Evolutionary conservation across 192 early-diverging fungal genomes (phyloP).

Genomic region (Backusella morwellensis): DNA sequence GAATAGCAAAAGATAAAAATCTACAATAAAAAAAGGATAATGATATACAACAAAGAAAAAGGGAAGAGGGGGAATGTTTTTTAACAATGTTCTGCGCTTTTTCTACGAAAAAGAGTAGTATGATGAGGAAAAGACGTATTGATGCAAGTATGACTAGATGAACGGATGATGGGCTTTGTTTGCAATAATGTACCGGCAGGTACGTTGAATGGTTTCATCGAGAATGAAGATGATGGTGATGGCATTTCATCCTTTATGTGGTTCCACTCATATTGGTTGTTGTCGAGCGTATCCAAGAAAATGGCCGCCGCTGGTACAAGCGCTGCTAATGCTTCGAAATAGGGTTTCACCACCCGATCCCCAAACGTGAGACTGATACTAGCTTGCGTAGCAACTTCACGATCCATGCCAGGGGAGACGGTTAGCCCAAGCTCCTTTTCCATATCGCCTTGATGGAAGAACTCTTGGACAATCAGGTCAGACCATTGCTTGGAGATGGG

Average conservation of each 20-base stretch:
- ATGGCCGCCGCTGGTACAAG: constrained; percentile 55
- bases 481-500: constrained; percentile 85
- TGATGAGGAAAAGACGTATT: not conserved
- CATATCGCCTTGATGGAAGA: constrained; percentile 78
- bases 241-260: constrained; percentile 26
- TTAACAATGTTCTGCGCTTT: not conserved
- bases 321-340: constrained; percentile 66
- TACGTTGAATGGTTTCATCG: not conserved
- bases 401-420: constrained; percentile 85
- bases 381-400: constrained; percentile 60
- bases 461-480: constrained; percentile 78
- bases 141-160: not conserved
- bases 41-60: not conserved
- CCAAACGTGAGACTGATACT: constrained; percentile 77
- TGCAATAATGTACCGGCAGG: constrained; percentile 4
- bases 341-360: constrained; percentile 76
- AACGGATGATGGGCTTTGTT: not conserved
- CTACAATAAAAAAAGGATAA: not conserved
- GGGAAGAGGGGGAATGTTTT: not conserved
- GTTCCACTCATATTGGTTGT: constrained; percentile 55
- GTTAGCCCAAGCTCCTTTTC: constrained; percentile 71
- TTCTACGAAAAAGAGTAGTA: not conserved
- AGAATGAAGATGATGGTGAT: not conserved
- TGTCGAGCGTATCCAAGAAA: constrained; percentile 50
- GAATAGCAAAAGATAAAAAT: not conserved